phyloP scores from a whole-genome alignment of 2,329 filamentous ascomycete genomes.

The Sphaerulina populicola region DNA sequence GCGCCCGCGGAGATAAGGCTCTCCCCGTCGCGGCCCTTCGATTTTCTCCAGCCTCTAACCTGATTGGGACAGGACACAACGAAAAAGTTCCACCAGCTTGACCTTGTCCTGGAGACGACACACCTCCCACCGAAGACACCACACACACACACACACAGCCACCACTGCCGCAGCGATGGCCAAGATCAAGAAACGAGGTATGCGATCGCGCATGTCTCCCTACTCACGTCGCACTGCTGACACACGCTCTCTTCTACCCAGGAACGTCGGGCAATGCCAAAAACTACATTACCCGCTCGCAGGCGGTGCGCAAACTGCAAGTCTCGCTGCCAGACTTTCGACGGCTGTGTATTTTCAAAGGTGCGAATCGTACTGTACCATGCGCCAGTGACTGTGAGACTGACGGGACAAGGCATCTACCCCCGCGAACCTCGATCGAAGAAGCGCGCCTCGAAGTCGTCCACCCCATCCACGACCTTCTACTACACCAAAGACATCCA shows the following conservation, averaged over 20 bases:
- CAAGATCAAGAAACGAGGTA: constrained; percentile 82
- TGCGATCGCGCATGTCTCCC: constrained; percentile 5
- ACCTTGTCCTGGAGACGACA: neutral
- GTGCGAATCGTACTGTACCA: constrained; percentile 28
- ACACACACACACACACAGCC: neutral
- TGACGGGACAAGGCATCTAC: constrained; percentile 60
- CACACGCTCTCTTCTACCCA: constrained; percentile 28
- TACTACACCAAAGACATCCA: constrained; percentile 92
- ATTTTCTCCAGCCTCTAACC: too few species aligned
- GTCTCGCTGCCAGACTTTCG: constrained; percentile 95
- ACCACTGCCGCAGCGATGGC: constrained; percentile 46
- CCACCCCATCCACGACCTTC: constrained; percentile 86
- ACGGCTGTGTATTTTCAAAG: constrained; percentile 98
- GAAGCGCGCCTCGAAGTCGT: constrained; percentile 90
- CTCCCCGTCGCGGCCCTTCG: neutral
- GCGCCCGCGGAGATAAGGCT: neutral
- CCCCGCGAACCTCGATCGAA: constrained; percentile 92
- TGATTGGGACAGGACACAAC: neutral
- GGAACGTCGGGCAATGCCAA: constrained; percentile 84
- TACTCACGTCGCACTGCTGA: neutral
- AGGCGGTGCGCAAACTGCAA: constrained; percentile 95
- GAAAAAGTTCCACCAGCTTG: neutral
- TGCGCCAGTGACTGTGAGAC: neutral
- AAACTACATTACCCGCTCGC: constrained; percentile 96
- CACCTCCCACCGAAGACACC: too few species aligned